Evolutionary conservation across 1,139 yeast genomes (phyloP).

Genomic region (Arxiozyma bovina): DNA sequence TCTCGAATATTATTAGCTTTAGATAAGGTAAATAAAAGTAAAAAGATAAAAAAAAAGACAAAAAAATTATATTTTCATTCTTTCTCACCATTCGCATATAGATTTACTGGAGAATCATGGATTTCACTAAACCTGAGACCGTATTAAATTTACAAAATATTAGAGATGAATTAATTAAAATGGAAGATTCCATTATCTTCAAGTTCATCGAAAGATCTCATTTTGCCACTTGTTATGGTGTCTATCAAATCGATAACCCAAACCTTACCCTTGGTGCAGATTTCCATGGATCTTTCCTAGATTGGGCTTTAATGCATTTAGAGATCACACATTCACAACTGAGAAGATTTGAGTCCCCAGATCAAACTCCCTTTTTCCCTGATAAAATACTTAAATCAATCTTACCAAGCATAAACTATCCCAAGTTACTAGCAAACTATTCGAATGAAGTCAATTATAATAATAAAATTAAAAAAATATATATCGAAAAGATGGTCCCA

Average conservation of each 20-base stretch:
- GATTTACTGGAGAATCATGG: constrained; percentile 42
- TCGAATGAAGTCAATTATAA: constrained; percentile 72
- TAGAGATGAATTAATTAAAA: constrained; percentile 73
- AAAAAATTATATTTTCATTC: no score
- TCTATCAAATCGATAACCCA: constrained; percentile 49
- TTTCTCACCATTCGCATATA: no score
- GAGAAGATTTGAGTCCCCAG: constrained; percentile 90
- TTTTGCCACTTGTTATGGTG: constrained; percentile 66
- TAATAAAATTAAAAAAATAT: constrained; percentile 53
- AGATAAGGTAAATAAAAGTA: no score
- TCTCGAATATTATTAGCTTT: no score
- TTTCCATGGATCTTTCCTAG: constrained; percentile 75
- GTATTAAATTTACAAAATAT: constrained; percentile 76
- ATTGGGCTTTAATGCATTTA: constrained; percentile 70
- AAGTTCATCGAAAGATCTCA: constrained; percentile 89
- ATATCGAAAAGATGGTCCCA: constrained; percentile 67
- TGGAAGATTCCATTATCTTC: constrained; percentile 95
- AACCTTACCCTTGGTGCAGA: constrained; percentile 41
- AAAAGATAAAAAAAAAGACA: no score
- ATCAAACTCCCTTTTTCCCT: constrained; percentile 88
- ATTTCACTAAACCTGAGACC: constrained; percentile 73
- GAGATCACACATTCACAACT: constrained; percentile 78
- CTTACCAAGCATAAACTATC: constrained; percentile 72
- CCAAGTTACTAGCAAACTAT: constrained; percentile 66
- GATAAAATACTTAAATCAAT: constrained; percentile 54